Percentiles rank a stretch among this genome's conserved stretches.
Conservation (phyloP, 331 rosid genomes). For the Malus hybrid region DNA sequence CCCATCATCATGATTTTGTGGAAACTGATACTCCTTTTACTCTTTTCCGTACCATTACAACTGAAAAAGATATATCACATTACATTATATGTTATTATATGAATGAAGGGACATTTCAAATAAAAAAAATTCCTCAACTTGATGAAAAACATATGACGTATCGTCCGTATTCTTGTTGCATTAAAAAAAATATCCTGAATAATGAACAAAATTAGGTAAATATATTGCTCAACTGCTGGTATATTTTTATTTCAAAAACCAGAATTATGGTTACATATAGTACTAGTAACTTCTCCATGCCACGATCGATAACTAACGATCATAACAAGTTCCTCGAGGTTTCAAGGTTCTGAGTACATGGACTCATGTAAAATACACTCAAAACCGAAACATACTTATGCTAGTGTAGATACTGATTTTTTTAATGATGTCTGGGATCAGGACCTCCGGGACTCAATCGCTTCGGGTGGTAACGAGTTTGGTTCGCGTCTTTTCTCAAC, state of each 20-base stretch:
- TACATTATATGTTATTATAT: rapidly evolving
- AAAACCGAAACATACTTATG: not conserved
- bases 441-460: conserved; percentile 46
- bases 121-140: too few relatives aligned
- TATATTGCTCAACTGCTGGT: not conserved
- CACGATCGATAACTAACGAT: not conserved
- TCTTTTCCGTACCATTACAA: not conserved
- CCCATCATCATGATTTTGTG: not conserved
- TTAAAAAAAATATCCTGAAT: too few relatives aligned
- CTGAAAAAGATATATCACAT: too few relatives aligned
- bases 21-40: not conserved
- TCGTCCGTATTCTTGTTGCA: too few relatives aligned
- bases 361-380: too few relatives aligned
- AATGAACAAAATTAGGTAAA: not conserved
- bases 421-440: conserved; percentile 37
- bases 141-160: too few relatives aligned
- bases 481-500: conserved; percentile 19
- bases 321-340: not conserved
- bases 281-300: not conserved
- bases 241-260: not conserved
- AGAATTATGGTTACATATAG: too few relatives aligned
- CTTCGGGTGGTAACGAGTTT: conserved; percentile 11
- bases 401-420: not conserved
- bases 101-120: not conserved
- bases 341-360: not conserved